Evolutionary conservation across 306 rosid species (phyloP).

Genomic region (Trifolium dubium): DNA sequence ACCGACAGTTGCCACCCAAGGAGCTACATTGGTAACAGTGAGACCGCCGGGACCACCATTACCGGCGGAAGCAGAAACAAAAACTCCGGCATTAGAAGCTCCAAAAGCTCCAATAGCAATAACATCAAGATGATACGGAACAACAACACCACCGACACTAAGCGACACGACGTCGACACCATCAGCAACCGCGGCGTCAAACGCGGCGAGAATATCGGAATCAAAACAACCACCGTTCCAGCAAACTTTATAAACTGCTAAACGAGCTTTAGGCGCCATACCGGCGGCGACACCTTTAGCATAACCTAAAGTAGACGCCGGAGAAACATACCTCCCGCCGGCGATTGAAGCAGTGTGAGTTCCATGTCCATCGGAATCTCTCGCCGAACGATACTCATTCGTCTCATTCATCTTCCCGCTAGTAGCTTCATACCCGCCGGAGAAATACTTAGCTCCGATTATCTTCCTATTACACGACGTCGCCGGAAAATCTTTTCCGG

Average conservation of each 20-base stretch:
- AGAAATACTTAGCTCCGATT: conserved; percentile 78
- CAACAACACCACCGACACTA: conserved; percentile 93
- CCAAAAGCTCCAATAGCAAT: conserved; percentile 79
- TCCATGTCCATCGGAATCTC: conserved; percentile 93
- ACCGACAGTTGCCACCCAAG: conserved; percentile 91
- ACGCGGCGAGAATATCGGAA: conserved; percentile 86
- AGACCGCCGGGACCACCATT: conserved; percentile 93
- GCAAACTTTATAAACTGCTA: conserved; percentile 83
- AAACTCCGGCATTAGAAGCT: conserved; percentile 63
- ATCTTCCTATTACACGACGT: conserved; percentile 73
- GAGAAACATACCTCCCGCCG: conserved; percentile 77
- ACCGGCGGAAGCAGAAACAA: conserved; percentile 85
- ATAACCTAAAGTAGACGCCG: conserved; percentile 77
- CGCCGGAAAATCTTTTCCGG: conserved; percentile 58
- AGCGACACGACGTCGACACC: conserved; percentile 80
- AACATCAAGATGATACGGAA: conserved; percentile 78
- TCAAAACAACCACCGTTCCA: conserved; percentile 83
- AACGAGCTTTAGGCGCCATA: conserved; percentile 90
- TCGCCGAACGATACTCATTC: conserved; percentile 66
- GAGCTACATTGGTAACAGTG: conserved; percentile 80
- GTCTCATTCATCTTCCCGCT: conserved; percentile 82
- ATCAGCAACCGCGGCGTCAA: conserved; percentile 79
- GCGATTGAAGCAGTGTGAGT: conserved; percentile 91
- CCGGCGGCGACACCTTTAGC: conserved; percentile 83
- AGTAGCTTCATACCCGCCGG: conserved; percentile 71